Evolutionary conservation across 2,329 filamentous ascomycete species (phyloP), one percentile per base, ranked within the genome.

Genomic region (Saccharata proteae): DNA sequence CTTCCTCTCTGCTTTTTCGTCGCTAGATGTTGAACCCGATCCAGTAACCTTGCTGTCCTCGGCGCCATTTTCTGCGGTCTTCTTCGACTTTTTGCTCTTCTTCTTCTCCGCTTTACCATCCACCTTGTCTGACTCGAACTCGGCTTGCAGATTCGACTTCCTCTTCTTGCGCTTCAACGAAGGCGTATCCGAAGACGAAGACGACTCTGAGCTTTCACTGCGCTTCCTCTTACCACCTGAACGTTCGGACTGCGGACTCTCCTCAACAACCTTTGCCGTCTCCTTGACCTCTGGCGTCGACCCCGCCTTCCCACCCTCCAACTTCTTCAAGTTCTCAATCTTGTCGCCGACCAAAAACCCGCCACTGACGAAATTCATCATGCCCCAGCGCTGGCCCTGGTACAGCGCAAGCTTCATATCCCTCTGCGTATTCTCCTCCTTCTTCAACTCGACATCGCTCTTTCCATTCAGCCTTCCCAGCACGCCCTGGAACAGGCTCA

Each of bases 401-500:
- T 85, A 93, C 26, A 76, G 62, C 39, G 74, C 74, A 46, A 82
- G 69, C 61, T 80, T 80, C 24, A 80, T 59, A 45, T 82, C 75
- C 35, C 80, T 70, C 42, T 77, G 66, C 27, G 69, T 68, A 46
- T 73, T 68, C 50, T 76, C 71, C 45, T 90, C 79, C 46, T 74
- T 69, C 53, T 79, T 69, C 20, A 90, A 61, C 29, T 74, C 69
- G n/a, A 63, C 71, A 29, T 88, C 78, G 14, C 71, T 76, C 55
- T 84, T 90, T 30, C 88, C 90, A 55, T 98, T 98, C 35, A 98
- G 60, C 32, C 90, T 69, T 14, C 88, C 86, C 13, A 98, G 63
- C 4, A 98, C 62, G 40, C 83, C 82, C 48, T 86, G 82, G 44
- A 96, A 84, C 12, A 78, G 80, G 49, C 86, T 81, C 21, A 96